These are phyloP conservation scores for Lachnellula cervina DNA, from an alignment of 2,329 filamentous ascomycete species.

Conservation along the genomic window DNA sequence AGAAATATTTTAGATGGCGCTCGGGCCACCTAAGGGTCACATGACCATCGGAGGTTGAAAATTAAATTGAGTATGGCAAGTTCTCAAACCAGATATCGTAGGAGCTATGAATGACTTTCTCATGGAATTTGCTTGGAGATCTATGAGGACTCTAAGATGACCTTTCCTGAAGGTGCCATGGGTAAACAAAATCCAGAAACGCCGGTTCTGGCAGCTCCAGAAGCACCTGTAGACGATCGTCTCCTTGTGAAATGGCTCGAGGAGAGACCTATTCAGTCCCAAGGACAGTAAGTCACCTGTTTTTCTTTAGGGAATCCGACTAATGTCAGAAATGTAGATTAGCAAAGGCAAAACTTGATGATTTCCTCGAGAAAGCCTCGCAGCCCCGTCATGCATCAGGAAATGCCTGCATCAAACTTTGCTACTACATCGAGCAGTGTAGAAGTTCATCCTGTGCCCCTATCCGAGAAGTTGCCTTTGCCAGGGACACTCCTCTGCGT, in stretches of 20 bases:
- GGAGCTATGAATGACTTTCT: neutral
- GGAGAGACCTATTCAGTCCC: conserved; percentile 32
- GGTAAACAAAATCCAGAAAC: neutral
- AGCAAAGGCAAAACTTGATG: conserved; percentile 17
- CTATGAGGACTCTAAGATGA: neutral
- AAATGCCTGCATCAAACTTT: conserved; percentile 55
- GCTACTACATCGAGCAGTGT: conserved; percentile 57
- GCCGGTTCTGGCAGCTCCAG: neutral
- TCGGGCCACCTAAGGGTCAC: neutral
- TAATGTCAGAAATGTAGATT: conserved; percentile 15
- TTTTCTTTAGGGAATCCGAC: conserved; percentile 13
- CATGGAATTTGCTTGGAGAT: neutral
- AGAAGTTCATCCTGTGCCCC: conserved; percentile 43
- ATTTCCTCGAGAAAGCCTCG: conserved; percentile 25
- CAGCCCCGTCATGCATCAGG: conserved; percentile 52
- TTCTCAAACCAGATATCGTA: neutral
- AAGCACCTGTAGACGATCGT: conserved; percentile 21
- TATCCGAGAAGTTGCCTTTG: conserved; percentile 48
- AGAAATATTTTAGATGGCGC: conserved; percentile 1
- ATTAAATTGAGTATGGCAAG: neutral
- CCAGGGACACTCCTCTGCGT: conserved; percentile 40
- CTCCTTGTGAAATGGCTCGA: conserved; percentile 39
- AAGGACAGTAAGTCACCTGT: conserved; percentile 34
- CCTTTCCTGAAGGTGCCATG: neutral
- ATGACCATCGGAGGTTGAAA: neutral